These are phyloP conservation scores for Arctium lappa DNA, from an alignment of 129 eudicot species.

Conservation along the genomic window DNA sequence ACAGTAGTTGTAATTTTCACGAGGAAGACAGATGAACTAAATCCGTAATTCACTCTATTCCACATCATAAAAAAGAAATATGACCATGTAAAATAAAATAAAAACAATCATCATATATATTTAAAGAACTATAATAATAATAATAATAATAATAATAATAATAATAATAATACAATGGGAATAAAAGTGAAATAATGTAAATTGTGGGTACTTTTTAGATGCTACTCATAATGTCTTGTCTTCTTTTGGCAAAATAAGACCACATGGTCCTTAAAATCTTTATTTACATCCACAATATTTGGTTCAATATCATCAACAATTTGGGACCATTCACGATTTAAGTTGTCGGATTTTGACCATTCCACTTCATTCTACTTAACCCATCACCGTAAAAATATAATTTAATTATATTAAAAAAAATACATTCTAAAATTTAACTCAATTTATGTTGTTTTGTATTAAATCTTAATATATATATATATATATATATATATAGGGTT, in stretches of 20 bases:
- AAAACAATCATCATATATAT: background rate
- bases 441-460: too few species aligned
- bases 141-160: background rate
- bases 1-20: background rate
- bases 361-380: constrained; percentile 17
- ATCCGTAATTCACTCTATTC: background rate
- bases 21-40: background rate
- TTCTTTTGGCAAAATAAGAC: constrained; percentile 29
- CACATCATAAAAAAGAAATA: background rate
- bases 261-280: constrained; percentile 28
- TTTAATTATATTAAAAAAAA: background rate
- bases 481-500: too few species aligned
- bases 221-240: constrained; percentile 27
- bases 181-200: background rate
- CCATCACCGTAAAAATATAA: background rate
- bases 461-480: too few species aligned
- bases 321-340: constrained; percentile 30
- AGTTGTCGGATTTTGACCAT: constrained; percentile 37
- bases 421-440: too few species aligned
- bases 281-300: constrained; percentile 13
- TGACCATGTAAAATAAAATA: background rate
- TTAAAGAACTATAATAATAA: background rate
- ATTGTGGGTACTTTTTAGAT: background rate
- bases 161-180: background rate
- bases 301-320: constrained; percentile 24